phyloP scores from a whole-genome alignment of 225 moss, liverwort and hornwort species.

The Takakia lepidozioides region DNA sequence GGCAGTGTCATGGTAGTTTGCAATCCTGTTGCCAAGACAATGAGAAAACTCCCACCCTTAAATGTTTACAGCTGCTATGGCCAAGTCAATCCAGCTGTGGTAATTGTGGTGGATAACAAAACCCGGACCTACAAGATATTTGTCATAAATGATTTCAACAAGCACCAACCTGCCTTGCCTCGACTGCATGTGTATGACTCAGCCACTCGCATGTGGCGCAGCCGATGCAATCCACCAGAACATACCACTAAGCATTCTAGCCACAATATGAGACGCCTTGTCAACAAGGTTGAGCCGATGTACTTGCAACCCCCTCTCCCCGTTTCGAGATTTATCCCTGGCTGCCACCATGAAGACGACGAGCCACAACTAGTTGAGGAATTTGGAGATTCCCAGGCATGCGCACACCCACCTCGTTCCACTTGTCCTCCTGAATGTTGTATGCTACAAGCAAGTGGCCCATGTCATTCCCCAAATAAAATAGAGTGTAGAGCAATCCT shows the following conservation, averaged over 20 bases:
- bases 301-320: no score
- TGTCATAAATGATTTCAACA: not conserved
- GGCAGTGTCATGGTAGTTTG: not conserved
- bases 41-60: not conserved
- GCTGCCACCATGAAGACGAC: slow-evolving; percentile 1
- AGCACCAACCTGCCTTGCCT: not conserved
- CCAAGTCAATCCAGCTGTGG: not conserved
- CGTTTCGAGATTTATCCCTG: not conserved
- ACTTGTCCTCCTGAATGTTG: slow-evolving; percentile 1
- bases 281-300: not conserved
- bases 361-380: slow-evolving; percentile 2
- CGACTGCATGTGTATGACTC: slow-evolving; percentile 4
- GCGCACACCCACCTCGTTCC: not conserved
- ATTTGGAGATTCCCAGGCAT: not conserved
- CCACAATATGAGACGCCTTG: not conserved
- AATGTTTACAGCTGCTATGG: not conserved
- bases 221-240: not conserved
- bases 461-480: not conserved
- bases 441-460: not conserved
- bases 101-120: not conserved
- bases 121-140: not conserved
- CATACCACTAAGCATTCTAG: not conserved
- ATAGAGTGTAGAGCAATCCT: slow-evolving; percentile 4
- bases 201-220: not conserved
- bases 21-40: not conserved